A percentile compares a stretch with the other conserved stretches of the same genome.
Evolutionary conservation across 139 green algal species (phyloP).

Genomic region (Chlamydomonas eustigma): DNA sequence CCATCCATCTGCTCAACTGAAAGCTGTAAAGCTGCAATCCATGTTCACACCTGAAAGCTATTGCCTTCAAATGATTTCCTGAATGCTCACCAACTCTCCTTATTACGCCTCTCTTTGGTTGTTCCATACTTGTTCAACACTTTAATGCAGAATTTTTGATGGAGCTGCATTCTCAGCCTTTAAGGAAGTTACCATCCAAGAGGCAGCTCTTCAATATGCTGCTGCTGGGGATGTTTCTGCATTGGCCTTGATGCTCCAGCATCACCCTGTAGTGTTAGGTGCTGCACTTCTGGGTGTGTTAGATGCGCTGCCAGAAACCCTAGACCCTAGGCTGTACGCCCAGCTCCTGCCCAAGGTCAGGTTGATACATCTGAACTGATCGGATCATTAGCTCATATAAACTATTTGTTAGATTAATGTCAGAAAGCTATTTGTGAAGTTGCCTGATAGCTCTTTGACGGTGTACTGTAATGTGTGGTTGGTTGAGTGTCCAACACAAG

Average conservation of each 20-base stretch:
- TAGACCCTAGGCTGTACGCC: constrained; percentile 6
- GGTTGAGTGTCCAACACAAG: too few species aligned
- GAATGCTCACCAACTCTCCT: too few species aligned
- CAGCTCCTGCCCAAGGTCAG: neutral
- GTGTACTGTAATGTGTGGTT: too few species aligned
- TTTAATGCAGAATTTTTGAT: neutral
- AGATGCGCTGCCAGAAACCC: constrained; percentile 1
- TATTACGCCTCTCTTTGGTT: too few species aligned
- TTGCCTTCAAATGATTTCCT: too few species aligned
- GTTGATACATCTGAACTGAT: too few species aligned
- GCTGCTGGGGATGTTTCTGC: neutral
- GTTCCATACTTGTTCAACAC: neutral
- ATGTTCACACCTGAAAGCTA: too few species aligned
- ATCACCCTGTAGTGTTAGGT: neutral
- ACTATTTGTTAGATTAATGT: too few species aligned
- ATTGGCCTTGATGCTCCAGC: constrained; percentile 1
- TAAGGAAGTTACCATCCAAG: neutral
- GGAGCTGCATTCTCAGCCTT: neutral
- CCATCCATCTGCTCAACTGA: too few species aligned
- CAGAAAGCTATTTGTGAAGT: too few species aligned
- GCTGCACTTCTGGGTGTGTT: neutral
- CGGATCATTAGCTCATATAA: too few species aligned
- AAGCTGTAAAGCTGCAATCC: too few species aligned
- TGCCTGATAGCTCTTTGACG: neutral
- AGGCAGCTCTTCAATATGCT: neutral